Conservation (phyloP, 176 grass and related monocot species). For the Bothriochloa decipiens region DNA sequence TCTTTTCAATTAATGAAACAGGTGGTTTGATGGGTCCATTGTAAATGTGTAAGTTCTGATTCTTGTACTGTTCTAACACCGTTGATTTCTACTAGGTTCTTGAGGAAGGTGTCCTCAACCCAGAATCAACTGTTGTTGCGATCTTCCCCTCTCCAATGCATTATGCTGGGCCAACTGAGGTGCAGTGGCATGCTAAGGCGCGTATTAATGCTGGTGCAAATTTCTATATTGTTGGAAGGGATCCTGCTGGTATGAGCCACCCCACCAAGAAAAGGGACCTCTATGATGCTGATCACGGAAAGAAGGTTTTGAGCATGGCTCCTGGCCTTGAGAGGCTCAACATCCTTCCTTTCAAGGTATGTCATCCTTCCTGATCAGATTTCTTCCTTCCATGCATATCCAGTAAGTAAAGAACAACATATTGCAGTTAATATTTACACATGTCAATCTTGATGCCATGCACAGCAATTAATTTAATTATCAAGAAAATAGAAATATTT, state of each 20-base stretch:
- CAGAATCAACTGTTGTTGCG: slow-evolving; percentile 91
- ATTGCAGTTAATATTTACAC: neutral
- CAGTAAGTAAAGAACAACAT: neutral
- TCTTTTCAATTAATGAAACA: neutral
- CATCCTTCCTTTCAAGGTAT: slow-evolving; percentile 98
- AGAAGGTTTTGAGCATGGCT: slow-evolving; percentile 95
- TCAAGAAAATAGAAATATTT: neutral
- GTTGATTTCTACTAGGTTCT: slow-evolving; percentile 66
- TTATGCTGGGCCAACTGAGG: slow-evolving; percentile 95
- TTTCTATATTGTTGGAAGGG: slow-evolving; percentile 98
- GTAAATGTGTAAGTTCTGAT: neutral
- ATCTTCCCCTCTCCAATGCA: slow-evolving; percentile 99
- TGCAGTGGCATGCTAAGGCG: slow-evolving; percentile 98
- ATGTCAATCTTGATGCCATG: slow-evolving; percentile 19
- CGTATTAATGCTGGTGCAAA: slow-evolving; percentile 97
- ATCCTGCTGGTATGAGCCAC: slow-evolving; percentile 93
- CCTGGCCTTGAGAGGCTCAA: slow-evolving; percentile 95
- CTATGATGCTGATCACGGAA: slow-evolving; percentile 97
- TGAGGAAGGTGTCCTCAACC: slow-evolving; percentile 95
- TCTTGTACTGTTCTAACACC: slow-evolving; percentile 15
- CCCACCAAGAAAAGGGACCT: slow-evolving; percentile 84
- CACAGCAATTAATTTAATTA: neutral
- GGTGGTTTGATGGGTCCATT: neutral
- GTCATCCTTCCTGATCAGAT: slow-evolving; percentile 2
- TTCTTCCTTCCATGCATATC: slow-evolving; percentile 8